Evolutionary conservation across 2,329 filamentous ascomycete genomes (phyloP).

Genomic region (Myriosclerotinia duriaeana): DNA sequence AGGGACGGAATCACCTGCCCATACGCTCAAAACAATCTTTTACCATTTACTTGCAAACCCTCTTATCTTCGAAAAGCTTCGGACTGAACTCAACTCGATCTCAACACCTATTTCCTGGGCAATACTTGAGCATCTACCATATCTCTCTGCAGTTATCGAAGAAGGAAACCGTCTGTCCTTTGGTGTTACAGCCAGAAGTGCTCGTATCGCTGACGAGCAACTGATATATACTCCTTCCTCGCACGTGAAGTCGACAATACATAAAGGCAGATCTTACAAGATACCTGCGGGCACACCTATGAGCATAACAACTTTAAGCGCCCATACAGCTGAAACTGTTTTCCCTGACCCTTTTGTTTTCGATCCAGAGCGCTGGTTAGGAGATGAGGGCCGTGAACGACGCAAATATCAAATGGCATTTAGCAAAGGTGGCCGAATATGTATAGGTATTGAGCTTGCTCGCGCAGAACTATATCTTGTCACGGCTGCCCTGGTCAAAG

Average conservation of each 20-base stretch:
- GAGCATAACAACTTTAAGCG: constrained; percentile 27
- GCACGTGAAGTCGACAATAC: not conserved
- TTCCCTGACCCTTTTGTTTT: constrained; percentile 34
- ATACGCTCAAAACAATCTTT: constrained; percentile 41
- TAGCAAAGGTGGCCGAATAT: constrained; percentile 44
- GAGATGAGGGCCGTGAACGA: constrained; percentile 31
- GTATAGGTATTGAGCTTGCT: constrained; percentile 41
- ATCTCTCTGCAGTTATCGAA: constrained; percentile 38
- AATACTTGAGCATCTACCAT: constrained; percentile 35
- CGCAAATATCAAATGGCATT: constrained; percentile 44
- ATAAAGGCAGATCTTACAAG: constrained; percentile 22
- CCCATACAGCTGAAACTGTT: constrained; percentile 39
- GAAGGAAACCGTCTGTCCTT: constrained; percentile 39
- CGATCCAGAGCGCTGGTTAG: constrained; percentile 45
- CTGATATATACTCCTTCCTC: constrained; percentile 21
- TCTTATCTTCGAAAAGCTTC: constrained; percentile 36
- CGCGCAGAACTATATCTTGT: constrained; percentile 27
- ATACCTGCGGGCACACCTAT: constrained; percentile 31
- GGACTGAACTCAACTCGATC: constrained; percentile 39
- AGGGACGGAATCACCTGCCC: constrained; percentile 43
- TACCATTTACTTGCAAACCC: constrained; percentile 44
- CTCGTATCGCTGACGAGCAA: constrained; percentile 32
- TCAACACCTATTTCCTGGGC: constrained; percentile 18
- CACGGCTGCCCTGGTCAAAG: constrained; percentile 10
- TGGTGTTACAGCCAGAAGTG: constrained; percentile 38